Base-by-base conservation (phyloP, 441 rosid species). In the Adansonia grandidieri region DNA sequence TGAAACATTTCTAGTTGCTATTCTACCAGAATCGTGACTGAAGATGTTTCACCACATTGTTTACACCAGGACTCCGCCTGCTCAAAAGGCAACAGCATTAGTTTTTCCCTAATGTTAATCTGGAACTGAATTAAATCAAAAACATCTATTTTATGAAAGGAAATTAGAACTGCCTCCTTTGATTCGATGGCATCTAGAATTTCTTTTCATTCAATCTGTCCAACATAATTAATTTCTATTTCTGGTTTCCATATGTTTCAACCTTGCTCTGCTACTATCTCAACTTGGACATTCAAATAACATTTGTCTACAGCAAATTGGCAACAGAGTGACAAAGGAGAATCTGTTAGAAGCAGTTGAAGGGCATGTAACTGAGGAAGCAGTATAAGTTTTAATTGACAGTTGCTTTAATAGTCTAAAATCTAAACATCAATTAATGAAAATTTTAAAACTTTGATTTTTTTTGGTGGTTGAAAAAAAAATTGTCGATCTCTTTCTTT, bases 311-410 rank as follows among this genome's bases (percentile, higher is more conserved):
- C 10, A 9, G 5, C 13, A 9, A 10, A 48, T 48, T 48, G 14
- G 53, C 14, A 48, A 1, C 42, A 48, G 87, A 93, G 90, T 9
- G 51, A 9, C 51, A 0, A 93, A 88, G 82, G 95, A 91, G 69
- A 89, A 85, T 84, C 72, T 89, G 84, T 50, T 85, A 82, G 96
- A 90, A 2, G 90, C 93, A 6, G 77, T 87, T 4, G 81, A 88
- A 71, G 94, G 92, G 9, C 4, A 47, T 47, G 51, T 11, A 10
- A 45, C 88, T 0, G 92, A 89, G 57, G 93, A 90, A 82, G 91
- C 97, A 4, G 80, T 71, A 6, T 80, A 40, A 60, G 42, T 89
- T 90, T 68, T 91, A 82, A 87, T 8, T 9, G 6, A 74, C 20
- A 19, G 24, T 7, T 4, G 1, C 0, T 20, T 0, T 17, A n/a